A percentile compares a stretch with the other conserved stretches of the same genome.
These are phyloP conservation scores for Fennellomyces sp. DNA, from an alignment of 371 early-diverging fungal genomes.

Conservation along the genomic window DNA sequence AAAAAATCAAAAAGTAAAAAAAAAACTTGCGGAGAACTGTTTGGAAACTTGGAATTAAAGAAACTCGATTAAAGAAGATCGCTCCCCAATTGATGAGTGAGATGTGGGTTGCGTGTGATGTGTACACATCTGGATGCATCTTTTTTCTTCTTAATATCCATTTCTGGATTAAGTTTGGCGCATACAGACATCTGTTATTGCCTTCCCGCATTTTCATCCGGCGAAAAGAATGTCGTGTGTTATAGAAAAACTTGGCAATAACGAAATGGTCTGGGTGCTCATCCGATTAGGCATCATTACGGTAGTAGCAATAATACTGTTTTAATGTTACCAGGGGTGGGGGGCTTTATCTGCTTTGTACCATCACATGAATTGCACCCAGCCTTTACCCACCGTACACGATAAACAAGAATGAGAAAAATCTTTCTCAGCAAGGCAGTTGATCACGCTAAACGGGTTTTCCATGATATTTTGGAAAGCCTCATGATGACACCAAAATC, in stretches of 20 bases:
- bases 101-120: background rate
- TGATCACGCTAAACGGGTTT: background rate
- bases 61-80: too few relatives aligned
- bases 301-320: too few relatives aligned
- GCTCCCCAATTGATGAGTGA: background rate
- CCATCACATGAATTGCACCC: too few relatives aligned
- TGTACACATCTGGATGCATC: background rate
- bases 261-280: too few relatives aligned
- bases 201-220: background rate
- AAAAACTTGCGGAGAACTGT: background rate
- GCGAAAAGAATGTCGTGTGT: too few relatives aligned
- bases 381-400: background rate
- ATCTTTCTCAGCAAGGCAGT: slow-evolving; percentile 2
- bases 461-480: background rate
- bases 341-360: too few relatives aligned
- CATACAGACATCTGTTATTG: background rate
- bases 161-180: slow-evolving; percentile 4
- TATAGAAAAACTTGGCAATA: too few relatives aligned
- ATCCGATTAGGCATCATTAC: too few relatives aligned
- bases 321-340: too few relatives aligned
- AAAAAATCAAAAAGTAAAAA: background rate
- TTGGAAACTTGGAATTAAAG: background rate
- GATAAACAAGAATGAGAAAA: background rate
- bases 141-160: slow-evolving; percentile 5
- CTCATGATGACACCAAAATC: background rate